These are phyloP conservation scores for Phaffia australis DNA, from an alignment of 768 basidiomycete genomes.

Conservation along the genomic window DNA sequence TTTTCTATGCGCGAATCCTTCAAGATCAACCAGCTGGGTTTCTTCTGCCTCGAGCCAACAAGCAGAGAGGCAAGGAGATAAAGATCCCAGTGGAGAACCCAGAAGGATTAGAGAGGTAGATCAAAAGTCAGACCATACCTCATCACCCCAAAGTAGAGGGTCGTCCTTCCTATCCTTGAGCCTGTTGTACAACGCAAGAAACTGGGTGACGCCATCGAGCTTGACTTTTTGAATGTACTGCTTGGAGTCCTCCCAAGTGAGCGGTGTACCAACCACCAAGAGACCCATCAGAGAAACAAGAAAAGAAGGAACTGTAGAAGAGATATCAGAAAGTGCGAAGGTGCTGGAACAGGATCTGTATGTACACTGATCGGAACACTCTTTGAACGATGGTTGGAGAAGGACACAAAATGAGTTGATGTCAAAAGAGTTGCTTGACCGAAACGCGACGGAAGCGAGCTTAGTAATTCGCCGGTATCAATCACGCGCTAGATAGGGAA, in stretches of 20 bases:
- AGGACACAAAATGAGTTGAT: too few species aligned
- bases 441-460: too few species aligned
- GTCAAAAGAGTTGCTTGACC: too few species aligned
- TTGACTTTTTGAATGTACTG: slow-evolving; percentile 80
- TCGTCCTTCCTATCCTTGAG: slow-evolving; percentile 85
- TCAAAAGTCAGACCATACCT: slow-evolving; percentile 49
- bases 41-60: neutral
- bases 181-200: slow-evolving; percentile 82
- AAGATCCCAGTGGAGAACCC: neutral
- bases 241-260: slow-evolving; percentile 82
- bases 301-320: neutral
- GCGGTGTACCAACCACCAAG: slow-evolving; percentile 80
- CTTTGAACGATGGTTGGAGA: too few species aligned
- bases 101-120: too few species aligned
- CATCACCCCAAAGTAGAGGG: slow-evolving; percentile 93
- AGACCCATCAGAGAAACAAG: slow-evolving; percentile 61
- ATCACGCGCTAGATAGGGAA: too few species aligned
- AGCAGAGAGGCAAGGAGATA: neutral
- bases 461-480: too few species aligned
- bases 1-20: neutral
- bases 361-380: too few species aligned
- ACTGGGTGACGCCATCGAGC: slow-evolving; percentile 85
- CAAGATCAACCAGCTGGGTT: neutral
- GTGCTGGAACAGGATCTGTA: neutral
- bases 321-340: neutral